Conservation (phyloP, 371 early-diverging fungal species). For the Apophysomyces sp. region DNA sequence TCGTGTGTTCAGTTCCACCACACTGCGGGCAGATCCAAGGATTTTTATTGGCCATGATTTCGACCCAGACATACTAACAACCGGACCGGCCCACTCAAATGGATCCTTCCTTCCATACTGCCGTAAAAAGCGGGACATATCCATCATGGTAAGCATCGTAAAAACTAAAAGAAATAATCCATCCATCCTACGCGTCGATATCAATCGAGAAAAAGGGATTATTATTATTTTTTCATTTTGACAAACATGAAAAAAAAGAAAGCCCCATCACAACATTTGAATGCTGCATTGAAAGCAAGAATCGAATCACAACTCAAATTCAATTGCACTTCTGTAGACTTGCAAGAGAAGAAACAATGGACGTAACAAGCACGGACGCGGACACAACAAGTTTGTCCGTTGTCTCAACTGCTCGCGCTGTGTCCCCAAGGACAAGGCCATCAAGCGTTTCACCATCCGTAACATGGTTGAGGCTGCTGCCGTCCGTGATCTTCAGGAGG, state of each 20-base stretch:
- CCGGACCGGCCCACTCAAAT: neutral
- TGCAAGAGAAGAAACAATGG: conserved; percentile 99
- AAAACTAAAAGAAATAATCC: neutral
- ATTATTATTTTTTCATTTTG: neutral
- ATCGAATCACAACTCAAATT: neutral
- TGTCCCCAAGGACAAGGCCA: conserved; percentile 99
- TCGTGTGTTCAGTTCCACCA: no score
- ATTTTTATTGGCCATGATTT: neutral
- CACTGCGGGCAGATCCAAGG: neutral
- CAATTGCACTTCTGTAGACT: conserved; percentile 57
- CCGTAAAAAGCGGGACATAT: conserved; percentile 3
- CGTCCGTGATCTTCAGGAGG: conserved; percentile 94
- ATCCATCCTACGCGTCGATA: neutral
- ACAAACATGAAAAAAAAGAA: no score
- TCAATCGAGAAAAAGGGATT: neutral
- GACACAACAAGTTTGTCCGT: conserved; percentile 95
- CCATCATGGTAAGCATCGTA: neutral
- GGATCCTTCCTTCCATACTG: neutral
- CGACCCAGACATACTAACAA: conserved; percentile 2
- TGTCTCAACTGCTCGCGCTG: conserved; percentile 99
- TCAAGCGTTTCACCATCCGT: conserved; percentile 97
- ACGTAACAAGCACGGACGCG: conserved; percentile 98
- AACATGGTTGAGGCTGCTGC: conserved; percentile 99
- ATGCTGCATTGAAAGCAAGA: no score
- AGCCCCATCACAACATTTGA: no score